Evolutionary conservation across 768 basidiomycete genomes (phyloP).

Genomic region (Mycena polygramma): DNA sequence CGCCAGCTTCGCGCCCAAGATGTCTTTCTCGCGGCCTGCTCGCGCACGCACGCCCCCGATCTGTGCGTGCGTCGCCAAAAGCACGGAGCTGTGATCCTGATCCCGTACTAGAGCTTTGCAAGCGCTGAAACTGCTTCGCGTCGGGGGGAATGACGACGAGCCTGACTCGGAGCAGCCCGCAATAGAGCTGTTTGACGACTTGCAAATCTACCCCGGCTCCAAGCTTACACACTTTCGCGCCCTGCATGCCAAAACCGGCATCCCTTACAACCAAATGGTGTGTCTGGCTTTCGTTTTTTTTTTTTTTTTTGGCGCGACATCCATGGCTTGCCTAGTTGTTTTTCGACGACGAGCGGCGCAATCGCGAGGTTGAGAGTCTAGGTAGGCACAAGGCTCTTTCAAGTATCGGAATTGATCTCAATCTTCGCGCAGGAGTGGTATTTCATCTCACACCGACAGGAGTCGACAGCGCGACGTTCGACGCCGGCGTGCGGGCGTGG

Average conservation of each 20-base stretch:
- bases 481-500: conserved; percentile 82
- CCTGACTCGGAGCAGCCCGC: conserved; percentile 59
- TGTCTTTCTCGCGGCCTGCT: conserved; percentile 78
- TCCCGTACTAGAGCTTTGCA: conserved; percentile 70
- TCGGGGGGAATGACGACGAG: conserved; percentile 55
- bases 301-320: background rate
- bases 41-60: conserved; percentile 75
- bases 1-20: conserved; percentile 64
- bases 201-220: conserved; percentile 85
- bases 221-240: conserved; percentile 87
- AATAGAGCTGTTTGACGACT: conserved; percentile 73
- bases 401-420: background rate
- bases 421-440: conserved; percentile 72
- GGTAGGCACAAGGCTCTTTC: conserved; percentile 49
- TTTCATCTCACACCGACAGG: conserved; percentile 81
- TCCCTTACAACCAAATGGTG: conserved; percentile 87
- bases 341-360: conserved; percentile 80
- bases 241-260: conserved; percentile 78
- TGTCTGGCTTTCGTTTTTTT: conserved; percentile 20
- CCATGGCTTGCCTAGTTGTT: conserved; percentile 58
- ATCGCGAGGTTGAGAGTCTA: conserved; percentile 71
- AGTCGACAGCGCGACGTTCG: conserved; percentile 70
- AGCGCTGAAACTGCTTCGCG: conserved; percentile 74
- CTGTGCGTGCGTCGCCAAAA: conserved; percentile 71
- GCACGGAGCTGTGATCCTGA: background rate